Conservation (phyloP, 495 filamentous ascomycete species). For the Aspergillus nidulans region DNA sequence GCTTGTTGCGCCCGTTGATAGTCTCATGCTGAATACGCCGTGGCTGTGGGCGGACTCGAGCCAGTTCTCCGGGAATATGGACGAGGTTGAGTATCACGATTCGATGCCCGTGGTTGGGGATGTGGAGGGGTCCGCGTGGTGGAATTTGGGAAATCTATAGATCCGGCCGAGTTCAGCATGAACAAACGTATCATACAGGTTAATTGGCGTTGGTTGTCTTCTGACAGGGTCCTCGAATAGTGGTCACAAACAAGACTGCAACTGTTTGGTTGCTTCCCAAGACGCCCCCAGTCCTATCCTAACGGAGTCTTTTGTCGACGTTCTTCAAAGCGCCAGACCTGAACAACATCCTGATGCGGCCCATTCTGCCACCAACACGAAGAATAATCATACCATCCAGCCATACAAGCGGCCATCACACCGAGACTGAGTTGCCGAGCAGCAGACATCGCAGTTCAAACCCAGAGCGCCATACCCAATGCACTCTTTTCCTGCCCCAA, state of each 20-base stretch:
- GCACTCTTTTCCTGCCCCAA: not conserved
- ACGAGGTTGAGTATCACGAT: conserved; percentile 34
- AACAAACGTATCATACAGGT: too few relatives aligned
- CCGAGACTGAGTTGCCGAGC: too few relatives aligned
- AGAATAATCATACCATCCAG: too few relatives aligned
- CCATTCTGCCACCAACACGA: too few relatives aligned
- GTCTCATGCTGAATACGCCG: conserved; percentile 42
- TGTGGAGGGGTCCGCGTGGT: conserved; percentile 39
- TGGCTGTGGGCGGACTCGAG: conserved; percentile 44
- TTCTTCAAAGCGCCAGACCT: not conserved
- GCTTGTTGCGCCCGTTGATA: conserved; percentile 39
- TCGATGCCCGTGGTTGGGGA: conserved; percentile 30
- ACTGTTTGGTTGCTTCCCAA: not conserved
- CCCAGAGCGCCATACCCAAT: not conserved
- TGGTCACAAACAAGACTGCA: too few relatives aligned
- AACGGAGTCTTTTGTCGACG: not conserved
- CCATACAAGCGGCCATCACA: too few relatives aligned
- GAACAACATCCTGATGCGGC: too few relatives aligned
- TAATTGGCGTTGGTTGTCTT: not conserved
- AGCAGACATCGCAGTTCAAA: too few relatives aligned
- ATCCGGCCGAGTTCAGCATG: too few relatives aligned
- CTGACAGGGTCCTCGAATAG: too few relatives aligned
- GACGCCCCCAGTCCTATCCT: too few relatives aligned
- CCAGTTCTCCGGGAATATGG: conserved; percentile 33
- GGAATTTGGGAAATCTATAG: conserved; percentile 41